phyloP scores from a whole-genome alignment of 148 eudicot species.

The Talinum fruticosum region DNA sequence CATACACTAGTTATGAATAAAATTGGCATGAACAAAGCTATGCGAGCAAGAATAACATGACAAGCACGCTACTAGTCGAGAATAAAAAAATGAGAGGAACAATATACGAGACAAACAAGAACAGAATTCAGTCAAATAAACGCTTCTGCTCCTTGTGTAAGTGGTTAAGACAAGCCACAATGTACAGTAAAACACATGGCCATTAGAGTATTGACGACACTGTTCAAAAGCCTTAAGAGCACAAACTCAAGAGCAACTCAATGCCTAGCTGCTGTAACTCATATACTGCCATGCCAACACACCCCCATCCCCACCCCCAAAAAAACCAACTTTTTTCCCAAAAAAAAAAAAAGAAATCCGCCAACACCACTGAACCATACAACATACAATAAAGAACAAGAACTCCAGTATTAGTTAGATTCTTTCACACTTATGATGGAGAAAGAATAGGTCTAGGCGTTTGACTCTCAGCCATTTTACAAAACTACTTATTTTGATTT shows the following conservation, averaged over 20 bases:
- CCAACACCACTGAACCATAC: not conserved
- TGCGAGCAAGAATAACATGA: slow-evolving; percentile 1
- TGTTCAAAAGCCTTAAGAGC: no score
- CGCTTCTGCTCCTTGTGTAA: not conserved
- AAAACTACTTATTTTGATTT: no score
- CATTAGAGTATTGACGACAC: no score
- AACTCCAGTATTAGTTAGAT: no score
- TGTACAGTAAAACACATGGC: not conserved
- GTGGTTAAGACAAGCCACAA: not conserved
- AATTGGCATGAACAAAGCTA: no score
- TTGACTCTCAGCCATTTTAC: no score
- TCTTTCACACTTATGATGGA: no score
- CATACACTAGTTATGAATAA: not conserved
- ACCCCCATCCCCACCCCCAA: not conserved
- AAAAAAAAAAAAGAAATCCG: not conserved
- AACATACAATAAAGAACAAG: no score
- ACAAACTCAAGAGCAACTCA: not conserved
- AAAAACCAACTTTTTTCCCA: no score
- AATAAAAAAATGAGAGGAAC: not conserved
- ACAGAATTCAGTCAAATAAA: not conserved
- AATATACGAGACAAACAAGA: not conserved
- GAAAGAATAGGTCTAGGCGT: no score
- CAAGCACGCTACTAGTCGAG: not conserved
- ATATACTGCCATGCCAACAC: not conserved
- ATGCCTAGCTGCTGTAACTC: not conserved